Percentiles rank a stretch among this genome's conserved stretches.
These are phyloP conservation scores for Acephala macrosclerotiorum DNA, from an alignment of 2,329 filamentous ascomycete species.

Conservation along the genomic window DNA sequence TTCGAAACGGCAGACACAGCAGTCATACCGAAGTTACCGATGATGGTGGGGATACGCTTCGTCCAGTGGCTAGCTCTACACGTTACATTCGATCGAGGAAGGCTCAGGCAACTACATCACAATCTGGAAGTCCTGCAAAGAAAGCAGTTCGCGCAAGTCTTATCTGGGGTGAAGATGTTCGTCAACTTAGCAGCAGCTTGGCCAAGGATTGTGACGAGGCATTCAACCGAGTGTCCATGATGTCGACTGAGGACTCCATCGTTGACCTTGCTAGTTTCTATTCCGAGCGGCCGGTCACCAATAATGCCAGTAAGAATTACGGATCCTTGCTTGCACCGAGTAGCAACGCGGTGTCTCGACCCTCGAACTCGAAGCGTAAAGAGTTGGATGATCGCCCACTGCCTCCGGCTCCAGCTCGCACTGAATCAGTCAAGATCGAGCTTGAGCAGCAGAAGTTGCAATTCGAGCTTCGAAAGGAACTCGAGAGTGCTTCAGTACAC, in stretches of 20 bases:
- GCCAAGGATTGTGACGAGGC: slow-evolving; percentile 92
- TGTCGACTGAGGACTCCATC: slow-evolving; percentile 8
- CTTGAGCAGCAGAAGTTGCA: slow-evolving; percentile 41
- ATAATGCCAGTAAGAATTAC: slow-evolving; percentile 7
- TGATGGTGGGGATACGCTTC: slow-evolving; percentile 32
- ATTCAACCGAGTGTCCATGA: slow-evolving; percentile 74
- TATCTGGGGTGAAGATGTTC: slow-evolving; percentile 75
- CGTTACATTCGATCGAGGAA: slow-evolving; percentile 43
- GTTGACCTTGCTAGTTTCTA: neutral
- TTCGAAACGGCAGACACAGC: slow-evolving; percentile 28
- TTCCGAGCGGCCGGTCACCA: neutral
- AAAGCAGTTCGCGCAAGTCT: slow-evolving; percentile 34
- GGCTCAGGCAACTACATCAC: slow-evolving; percentile 19
- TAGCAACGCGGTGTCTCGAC: neutral
- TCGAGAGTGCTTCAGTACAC: slow-evolving; percentile 45
- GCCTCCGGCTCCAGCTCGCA: slow-evolving; percentile 41
- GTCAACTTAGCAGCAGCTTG: slow-evolving; percentile 84
- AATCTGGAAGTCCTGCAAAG: slow-evolving; percentile 16
- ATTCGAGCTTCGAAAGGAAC: slow-evolving; percentile 39
- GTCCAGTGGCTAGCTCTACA: slow-evolving; percentile 31
- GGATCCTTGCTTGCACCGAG: neutral
- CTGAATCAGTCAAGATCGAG: slow-evolving; percentile 41
- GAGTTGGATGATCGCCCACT: slow-evolving; percentile 40
- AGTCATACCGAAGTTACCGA: slow-evolving; percentile 36
- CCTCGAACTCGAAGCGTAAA: slow-evolving; percentile 23